Evolutionary conservation across 192 early-diverging fungal genomes (phyloP), one percentile per base, ranked within the genome.

Genomic region (Coemansia erecta): DNA sequence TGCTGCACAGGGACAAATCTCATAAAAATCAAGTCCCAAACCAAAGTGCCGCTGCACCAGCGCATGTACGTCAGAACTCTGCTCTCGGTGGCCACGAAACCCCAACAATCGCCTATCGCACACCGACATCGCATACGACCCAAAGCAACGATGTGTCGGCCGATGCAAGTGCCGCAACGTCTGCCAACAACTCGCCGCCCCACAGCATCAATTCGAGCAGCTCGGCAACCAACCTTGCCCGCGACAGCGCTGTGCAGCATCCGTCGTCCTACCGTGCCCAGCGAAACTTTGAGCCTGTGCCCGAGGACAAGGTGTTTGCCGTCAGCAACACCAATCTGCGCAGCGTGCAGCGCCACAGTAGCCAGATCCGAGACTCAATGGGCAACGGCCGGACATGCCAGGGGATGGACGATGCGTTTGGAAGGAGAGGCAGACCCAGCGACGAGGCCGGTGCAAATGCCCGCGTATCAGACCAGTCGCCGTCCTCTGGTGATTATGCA

Each of bases 61-160:
- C 41, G 39, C 58, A 59, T 58, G 9, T 42, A 56, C 26, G 59
- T 44, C 39, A 59, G 69, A 53, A 43, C n/a, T 21, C 50, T 41
- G 72, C 37, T 26, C 46, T 44, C 4, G 26, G 49, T 26, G 71
- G 63, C 44, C 23, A 58, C 47, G 73, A 70, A 17, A 67, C 68
- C 3, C 74, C 74, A 9, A 71, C 74, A 28, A 77, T 77, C 44
- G 74, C 74, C 15, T 77, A 77, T 35, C 74, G 74, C 56, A 70
- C 74, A 3, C 67, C 74, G 14, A 66, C 64, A 7, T 49, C 41
- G 40, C 64, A 67, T 49, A 71, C 74, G 1, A 9, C 47, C 8
- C 64, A 68, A 22, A 71, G 64, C 61, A 66, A 61, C 19, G 64
- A 62, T 28, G 42, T 48, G 13, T 77, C 74, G 39, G 65, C 59